These are phyloP conservation scores for Blastobotrys chiropterorum DNA, from an alignment of 805 yeast genomes.

Conservation along the genomic window DNA sequence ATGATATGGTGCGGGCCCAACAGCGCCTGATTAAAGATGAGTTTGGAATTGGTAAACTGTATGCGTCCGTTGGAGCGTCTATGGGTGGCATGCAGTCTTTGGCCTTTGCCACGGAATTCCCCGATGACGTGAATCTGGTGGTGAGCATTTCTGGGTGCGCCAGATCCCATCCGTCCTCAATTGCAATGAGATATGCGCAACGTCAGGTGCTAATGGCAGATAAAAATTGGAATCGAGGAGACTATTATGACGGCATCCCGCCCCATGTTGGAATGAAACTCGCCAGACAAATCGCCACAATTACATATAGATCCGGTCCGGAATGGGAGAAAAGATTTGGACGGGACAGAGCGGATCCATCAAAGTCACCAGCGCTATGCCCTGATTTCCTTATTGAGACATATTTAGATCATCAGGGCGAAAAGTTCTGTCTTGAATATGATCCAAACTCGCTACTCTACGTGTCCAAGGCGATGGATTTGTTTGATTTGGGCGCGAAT, in stretches of 20 bases:
- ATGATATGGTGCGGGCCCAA: constrained; percentile 91
- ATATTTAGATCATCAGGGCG: constrained; percentile 91
- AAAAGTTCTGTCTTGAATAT: constrained; percentile 83
- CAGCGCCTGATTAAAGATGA: constrained; percentile 56
- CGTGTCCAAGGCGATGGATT: constrained; percentile 89
- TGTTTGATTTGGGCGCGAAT: constrained; percentile 66
- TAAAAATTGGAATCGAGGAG: constrained; percentile 91
- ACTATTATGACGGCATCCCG: constrained; percentile 69
- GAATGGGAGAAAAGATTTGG: constrained; percentile 96
- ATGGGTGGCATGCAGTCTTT: constrained; percentile 99
- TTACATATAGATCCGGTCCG: constrained; percentile 91
- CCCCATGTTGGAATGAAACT: constrained; percentile 95
- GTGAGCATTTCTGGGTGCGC: constrained; percentile 90
- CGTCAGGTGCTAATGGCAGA: constrained; percentile 92
- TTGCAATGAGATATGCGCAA: constrained; percentile 90
- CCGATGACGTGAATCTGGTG: constrained; percentile 65
- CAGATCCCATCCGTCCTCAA: constrained; percentile 87
- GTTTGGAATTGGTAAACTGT: constrained; percentile 56
- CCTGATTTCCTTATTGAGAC: constrained; percentile 92
- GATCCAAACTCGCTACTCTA: constrained; percentile 87
- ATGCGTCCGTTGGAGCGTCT: constrained; percentile 83
- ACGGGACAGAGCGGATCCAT: constrained; percentile 75
- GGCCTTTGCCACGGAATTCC: constrained; percentile 80
- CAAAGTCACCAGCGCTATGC: constrained; percentile 76
- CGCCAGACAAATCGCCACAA: constrained; percentile 89